Base-by-base conservation (phyloP, 495 filamentous ascomycete species). In the Hypoxylon lienhwacheense region DNA sequence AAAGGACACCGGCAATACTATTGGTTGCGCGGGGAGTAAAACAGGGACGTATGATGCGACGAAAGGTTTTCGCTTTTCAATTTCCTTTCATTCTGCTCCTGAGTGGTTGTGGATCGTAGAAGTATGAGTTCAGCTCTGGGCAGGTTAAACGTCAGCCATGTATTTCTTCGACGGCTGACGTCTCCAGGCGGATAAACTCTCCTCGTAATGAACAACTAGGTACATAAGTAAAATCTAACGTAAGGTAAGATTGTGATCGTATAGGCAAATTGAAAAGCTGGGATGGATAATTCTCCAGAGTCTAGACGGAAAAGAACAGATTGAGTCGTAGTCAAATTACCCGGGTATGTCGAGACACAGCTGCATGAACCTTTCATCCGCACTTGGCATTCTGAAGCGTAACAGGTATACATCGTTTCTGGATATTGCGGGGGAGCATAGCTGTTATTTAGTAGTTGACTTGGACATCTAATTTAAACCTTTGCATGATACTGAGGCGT, bases 321-420 rank as follows among this genome's bases (percentile, higher is more conserved):
- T 43, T 39, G 24, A 53, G 29, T 35, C 48, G 52, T 5, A 19
- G 47, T 36, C 47, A 44, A 47, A 61, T 61, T 61, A 61, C 21
- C 58, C 58, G 58, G 47, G n/a, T n/a, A 21, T 33, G 3, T 17
- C 46, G 47, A 33, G 47, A 47, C 41, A 47, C 21, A 33, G 46
- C 36, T 44, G 47, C 36, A 56, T 50, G 16, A 39, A 33, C 25
- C 39, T 29, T 51, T 61, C 41, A 40, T 55, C 50, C 50, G 51
- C 35, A 42, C 51, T 51, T 55, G 50, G 46, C 57, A 52, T 10
- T n/a, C n/a, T n/a, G n/a, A n/a, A n/a, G n/a, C 25, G 35, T 28
- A 39, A 33, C 57, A n/a, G n/a, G n/a, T n/a, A n/a, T n/a, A n/a
- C n/a, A n/a, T n/a, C n/a, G n/a, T n/a, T n/a, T n/a, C n/a, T n/a